Evolutionary conservation across 768 basidiomycete species (phyloP).

Genomic region (Mycena chlorophos): DNA sequence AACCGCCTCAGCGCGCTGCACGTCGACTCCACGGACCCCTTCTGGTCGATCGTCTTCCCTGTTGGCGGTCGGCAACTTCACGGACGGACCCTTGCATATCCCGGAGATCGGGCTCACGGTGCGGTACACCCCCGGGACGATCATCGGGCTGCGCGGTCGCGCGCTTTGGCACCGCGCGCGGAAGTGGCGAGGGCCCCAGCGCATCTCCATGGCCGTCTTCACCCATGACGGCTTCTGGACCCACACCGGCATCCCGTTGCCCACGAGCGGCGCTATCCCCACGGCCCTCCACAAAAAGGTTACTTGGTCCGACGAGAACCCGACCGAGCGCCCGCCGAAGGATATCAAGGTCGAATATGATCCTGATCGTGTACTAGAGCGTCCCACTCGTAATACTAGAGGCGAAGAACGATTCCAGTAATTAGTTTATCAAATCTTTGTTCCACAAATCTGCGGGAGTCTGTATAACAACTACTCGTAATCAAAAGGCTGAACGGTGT

Average conservation of each 20-base stretch:
- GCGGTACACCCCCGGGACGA: neutral
- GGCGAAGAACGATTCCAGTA: no score
- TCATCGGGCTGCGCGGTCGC: neutral
- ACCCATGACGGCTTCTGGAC: neutral
- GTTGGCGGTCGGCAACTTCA: neutral
- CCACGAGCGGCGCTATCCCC: no score
- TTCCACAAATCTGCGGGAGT: no score
- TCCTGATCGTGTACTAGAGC: no score
- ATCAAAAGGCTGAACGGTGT: no score
- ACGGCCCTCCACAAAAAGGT: no score
- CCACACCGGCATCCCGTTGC: neutral
- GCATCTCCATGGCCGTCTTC: neutral
- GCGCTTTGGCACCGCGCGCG: neutral
- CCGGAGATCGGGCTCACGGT: neutral
- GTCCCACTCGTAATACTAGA: no score
- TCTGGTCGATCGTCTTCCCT: neutral
- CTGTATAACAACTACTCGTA: no score
- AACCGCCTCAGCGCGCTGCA: neutral
- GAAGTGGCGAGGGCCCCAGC: neutral
- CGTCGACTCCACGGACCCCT: neutral
- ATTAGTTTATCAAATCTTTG: no score
- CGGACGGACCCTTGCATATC: neutral
- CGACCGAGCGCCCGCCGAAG: no score
- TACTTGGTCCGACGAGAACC: no score
- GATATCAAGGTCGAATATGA: no score